These are phyloP conservation scores for Clavariopsis aquatica DNA, from an alignment of 495 filamentous ascomycete species.

Conservation along the genomic window DNA sequence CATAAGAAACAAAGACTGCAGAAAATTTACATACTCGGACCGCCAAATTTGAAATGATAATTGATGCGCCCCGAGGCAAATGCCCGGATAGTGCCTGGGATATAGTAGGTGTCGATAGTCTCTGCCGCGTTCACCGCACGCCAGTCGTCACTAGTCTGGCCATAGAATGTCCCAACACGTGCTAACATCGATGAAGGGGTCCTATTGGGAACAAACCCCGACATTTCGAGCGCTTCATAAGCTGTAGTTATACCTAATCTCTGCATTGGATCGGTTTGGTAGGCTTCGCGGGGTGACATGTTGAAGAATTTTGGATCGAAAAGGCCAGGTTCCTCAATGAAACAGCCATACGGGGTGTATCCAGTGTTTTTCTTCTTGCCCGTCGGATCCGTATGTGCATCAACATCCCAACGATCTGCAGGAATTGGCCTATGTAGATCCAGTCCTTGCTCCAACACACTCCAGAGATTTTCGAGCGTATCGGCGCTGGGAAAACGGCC, in stretches of 20 bases:
- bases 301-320: conserved; percentile 51
- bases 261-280: conserved; percentile 46
- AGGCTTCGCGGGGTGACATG: conserved; percentile 50
- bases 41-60: conserved; percentile 48
- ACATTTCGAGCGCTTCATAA: conserved; percentile 49
- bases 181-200: conserved; percentile 43
- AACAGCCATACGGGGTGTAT: conserved; percentile 45
- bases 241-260: conserved; percentile 44
- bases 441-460: conserved; percentile 45
- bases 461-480: conserved; percentile 49
- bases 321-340: conserved; percentile 44
- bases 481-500: conserved; percentile 46
- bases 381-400: conserved; percentile 49
- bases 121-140: conserved; percentile 45
- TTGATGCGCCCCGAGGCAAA: conserved; percentile 50
- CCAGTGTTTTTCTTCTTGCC: conserved; percentile 48
- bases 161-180: conserved; percentile 47
- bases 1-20: too few species aligned
- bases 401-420: conserved; percentile 49
- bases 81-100: conserved; percentile 46
- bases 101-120: conserved; percentile 49
- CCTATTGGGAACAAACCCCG: conserved; percentile 42
- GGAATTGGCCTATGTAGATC: conserved; percentile 49
- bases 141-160: conserved; percentile 46
- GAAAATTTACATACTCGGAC: too few species aligned